These are phyloP conservation scores for Loxodes magnus DNA, from an alignment of 73 alveolate species.

Conservation along the genomic window DNA sequence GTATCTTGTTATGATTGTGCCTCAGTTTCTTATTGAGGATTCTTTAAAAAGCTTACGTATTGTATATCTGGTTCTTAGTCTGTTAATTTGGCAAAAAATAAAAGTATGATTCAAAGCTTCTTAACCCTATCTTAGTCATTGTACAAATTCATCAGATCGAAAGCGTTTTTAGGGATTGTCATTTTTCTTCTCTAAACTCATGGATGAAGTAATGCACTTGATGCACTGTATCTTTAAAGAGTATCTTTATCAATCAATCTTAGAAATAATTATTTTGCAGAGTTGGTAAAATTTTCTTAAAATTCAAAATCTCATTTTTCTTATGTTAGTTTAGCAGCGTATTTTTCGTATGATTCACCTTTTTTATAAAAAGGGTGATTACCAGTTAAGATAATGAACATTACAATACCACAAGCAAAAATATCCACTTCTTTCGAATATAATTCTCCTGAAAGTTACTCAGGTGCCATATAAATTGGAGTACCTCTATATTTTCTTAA, in stretches of 20 bases:
- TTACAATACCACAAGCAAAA: slow-evolving; percentile 90
- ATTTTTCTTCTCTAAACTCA: slow-evolving; percentile 53
- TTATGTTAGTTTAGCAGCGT: slow-evolving; percentile 18
- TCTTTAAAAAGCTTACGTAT: too few species aligned
- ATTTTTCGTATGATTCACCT: slow-evolving; percentile 24
- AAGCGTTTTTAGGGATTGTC: slow-evolving; percentile 6
- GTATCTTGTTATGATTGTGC: too few species aligned
- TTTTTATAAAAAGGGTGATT: slow-evolving; percentile 78
- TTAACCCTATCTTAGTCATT: too few species aligned
- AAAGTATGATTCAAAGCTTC: too few species aligned
- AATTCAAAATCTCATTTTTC: slow-evolving; percentile 24
- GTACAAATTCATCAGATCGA: too few species aligned
- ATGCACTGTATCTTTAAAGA: slow-evolving; percentile 75
- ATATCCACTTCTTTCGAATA: slow-evolving; percentile 67
- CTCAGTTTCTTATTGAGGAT: too few species aligned
- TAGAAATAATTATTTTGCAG: slow-evolving; percentile 67
- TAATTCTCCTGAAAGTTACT: slow-evolving; percentile 32
- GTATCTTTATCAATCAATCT: slow-evolving; percentile 69
- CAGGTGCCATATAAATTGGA: slow-evolving; percentile 74
- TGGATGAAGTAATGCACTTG: slow-evolving; percentile 55
- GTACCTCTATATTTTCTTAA: too few species aligned
- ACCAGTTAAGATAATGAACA: slow-evolving; percentile 66
- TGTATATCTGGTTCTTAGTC: too few species aligned
- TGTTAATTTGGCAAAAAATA: too few species aligned
- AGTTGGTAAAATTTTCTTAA: slow-evolving; percentile 15